These are phyloP conservation scores for Trichoderma semiorbis DNA, from an alignment of 2,329 filamentous ascomycete genomes.

Conservation along the genomic window DNA sequence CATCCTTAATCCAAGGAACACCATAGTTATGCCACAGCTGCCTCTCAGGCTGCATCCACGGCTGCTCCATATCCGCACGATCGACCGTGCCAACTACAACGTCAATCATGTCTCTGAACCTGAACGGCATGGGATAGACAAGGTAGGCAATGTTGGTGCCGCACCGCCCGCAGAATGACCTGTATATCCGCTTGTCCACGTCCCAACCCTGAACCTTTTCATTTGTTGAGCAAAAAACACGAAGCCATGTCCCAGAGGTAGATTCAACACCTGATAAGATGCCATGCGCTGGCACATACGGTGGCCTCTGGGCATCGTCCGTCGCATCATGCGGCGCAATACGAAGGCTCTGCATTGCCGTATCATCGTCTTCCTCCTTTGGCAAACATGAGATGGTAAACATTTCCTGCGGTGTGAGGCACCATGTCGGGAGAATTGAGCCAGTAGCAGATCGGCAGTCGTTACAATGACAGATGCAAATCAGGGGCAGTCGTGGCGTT, in stretches of 20 bases:
- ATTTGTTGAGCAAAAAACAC: background rate
- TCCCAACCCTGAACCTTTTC: background rate
- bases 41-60: background rate
- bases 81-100: background rate
- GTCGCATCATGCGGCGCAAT: background rate
- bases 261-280: background rate
- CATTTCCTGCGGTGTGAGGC: background rate
- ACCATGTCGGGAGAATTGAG: background rate
- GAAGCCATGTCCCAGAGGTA: background rate
- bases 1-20: background rate
- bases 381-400: background rate
- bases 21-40: slow-evolving; percentile 1
- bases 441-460: background rate
- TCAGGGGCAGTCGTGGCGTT: background rate
- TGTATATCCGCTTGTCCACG: background rate
- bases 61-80: background rate
- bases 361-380: background rate
- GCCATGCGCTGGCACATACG: background rate
- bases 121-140: background rate
- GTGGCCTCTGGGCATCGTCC: background rate
- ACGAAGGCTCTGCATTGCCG: background rate
- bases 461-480: background rate
- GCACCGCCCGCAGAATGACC: background rate
- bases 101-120: background rate
- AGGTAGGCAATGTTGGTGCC: background rate